These are phyloP conservation scores for Penicillium rolfsii DNA, from an alignment of 2,329 filamentous ascomycete species.

Conservation along the genomic window DNA sequence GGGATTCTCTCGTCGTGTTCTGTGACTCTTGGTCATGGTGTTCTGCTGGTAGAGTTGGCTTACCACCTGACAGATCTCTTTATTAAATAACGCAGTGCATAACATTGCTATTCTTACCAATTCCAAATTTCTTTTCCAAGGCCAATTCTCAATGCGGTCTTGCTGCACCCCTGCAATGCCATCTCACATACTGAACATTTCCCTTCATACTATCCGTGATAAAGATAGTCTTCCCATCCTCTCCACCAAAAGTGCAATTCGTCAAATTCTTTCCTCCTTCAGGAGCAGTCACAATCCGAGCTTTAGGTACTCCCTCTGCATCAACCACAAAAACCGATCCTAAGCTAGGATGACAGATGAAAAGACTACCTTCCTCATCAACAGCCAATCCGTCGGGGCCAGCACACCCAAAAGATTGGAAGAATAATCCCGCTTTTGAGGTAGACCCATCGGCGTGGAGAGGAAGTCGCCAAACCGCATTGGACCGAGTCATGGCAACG, in stretches of 20 bases:
- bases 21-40: too few relatives aligned
- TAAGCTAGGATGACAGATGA: slow-evolving; percentile 43
- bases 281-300: slow-evolving; percentile 39
- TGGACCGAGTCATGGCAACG: slow-evolving; percentile 42
- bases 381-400: slow-evolving; percentile 47
- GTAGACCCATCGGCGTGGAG: slow-evolving; percentile 46
- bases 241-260: slow-evolving; percentile 49
- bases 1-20: too few relatives aligned
- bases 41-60: too few relatives aligned
- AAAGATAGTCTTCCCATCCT: slow-evolving; percentile 43
- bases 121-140: background rate
- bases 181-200: slow-evolving; percentile 22
- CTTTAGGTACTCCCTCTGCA: slow-evolving; percentile 43
- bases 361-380: slow-evolving; percentile 46
- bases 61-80: too few relatives aligned
- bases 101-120: background rate
- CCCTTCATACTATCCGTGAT: slow-evolving; percentile 49
- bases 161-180: slow-evolving; percentile 23
- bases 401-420: slow-evolving; percentile 47
- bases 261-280: slow-evolving; percentile 42
- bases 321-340: slow-evolving; percentile 46
- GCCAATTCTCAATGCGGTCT: background rate
- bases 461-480: slow-evolving; percentile 49
- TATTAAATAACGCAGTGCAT: too few relatives aligned
- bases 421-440: slow-evolving; percentile 46